Base-by-base conservation (phyloP, 257 asterid species). In the Scutellaria galericulata region DNA sequence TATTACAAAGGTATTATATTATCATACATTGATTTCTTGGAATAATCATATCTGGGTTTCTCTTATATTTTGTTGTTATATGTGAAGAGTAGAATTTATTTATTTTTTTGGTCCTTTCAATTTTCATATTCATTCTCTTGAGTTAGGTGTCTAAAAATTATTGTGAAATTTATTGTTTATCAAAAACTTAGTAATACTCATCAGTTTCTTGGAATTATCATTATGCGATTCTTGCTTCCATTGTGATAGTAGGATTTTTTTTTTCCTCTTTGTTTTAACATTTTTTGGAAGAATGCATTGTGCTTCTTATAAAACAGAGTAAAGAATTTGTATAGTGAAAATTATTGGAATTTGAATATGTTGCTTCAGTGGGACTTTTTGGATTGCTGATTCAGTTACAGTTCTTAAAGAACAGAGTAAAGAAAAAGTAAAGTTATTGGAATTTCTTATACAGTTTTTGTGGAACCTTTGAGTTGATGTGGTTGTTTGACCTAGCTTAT, bases 1-100 rank as follows among this genome's bases (percentile, higher is more conserved):
- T 82, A 70, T 88, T 51, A 48, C 93, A 27, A 83, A 89, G 98
- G 98, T 92, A 55, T 46, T 7, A 13, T 92, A 55, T 51, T 7
- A 15, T 63, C 39, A 8, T 35, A 8, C 14, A 27, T 44, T 9
- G 7, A 22, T 73, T 66, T 71, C 61, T 71, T 74, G 31, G 22
- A 37, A 46, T 44, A 48, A 14, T 46, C 3, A 41, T 40, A 45
- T 64, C 5, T 64, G 74, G 66, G 24, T 40, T 59, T 31, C 27
- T 72, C 47, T 52, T 59, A 40, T 4, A 70, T 57, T 62, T 47
- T 65, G 47, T 14, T 60, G 51, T 4, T 68, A 48, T 31, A 2
- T 31, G 3, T 31, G 4, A 31, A 31, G 37, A 31, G 37, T 31
- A 4, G 37, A 31, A 31, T 31, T 31, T 31, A 2, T 2, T 31